A percentile compares a stretch with the other conserved stretches of the same genome.
phyloP scores from a whole-genome alignment of 768 basidiomycete species.

The Rhodotorula paludigena region DNA sequence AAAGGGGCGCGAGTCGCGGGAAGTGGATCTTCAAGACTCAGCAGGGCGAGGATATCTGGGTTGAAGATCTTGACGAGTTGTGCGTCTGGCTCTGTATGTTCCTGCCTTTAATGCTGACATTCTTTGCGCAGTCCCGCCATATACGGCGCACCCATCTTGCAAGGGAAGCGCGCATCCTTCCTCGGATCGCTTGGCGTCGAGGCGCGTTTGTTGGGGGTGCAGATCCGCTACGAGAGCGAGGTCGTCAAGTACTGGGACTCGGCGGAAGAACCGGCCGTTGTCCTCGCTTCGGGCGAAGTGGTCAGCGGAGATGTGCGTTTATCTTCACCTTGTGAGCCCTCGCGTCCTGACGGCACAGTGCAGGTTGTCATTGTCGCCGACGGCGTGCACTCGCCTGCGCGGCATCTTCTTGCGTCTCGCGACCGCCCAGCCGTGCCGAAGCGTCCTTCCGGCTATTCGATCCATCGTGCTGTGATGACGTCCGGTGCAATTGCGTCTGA shows the following conservation, averaged over 20 bases:
- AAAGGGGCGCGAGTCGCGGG: neutral
- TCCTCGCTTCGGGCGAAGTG: slow-evolving; percentile 1
- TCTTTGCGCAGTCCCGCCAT: neutral
- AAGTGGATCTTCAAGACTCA: slow-evolving; percentile 22
- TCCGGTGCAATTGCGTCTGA: neutral
- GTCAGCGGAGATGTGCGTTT: slow-evolving; percentile 8
- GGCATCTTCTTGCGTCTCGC: neutral
- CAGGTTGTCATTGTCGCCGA: slow-evolving; percentile 32
- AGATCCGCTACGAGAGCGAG: slow-evolving; percentile 2
- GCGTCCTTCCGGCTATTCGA: slow-evolving; percentile 19
- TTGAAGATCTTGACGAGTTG: slow-evolving; percentile 1
- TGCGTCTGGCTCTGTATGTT: neutral
- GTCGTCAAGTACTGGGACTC: slow-evolving; percentile 20
- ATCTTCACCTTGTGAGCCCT: no score
- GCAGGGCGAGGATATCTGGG: neutral
- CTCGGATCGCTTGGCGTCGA: slow-evolving; percentile 29
- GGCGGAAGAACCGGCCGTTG: slow-evolving; percentile 7
- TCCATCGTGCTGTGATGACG: slow-evolving; percentile 16
- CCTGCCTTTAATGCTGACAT: neutral
- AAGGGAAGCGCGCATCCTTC: slow-evolving; percentile 24
- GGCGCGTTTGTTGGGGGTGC: slow-evolving; percentile 30
- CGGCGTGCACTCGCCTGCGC: slow-evolving; percentile 19
- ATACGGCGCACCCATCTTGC: slow-evolving; percentile 15
- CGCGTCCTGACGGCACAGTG: neutral
- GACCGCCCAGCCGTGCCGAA: neutral